phyloP scores from a whole-genome alignment of 805 yeast genomes.

The Saturnispora besseyi region DNA sequence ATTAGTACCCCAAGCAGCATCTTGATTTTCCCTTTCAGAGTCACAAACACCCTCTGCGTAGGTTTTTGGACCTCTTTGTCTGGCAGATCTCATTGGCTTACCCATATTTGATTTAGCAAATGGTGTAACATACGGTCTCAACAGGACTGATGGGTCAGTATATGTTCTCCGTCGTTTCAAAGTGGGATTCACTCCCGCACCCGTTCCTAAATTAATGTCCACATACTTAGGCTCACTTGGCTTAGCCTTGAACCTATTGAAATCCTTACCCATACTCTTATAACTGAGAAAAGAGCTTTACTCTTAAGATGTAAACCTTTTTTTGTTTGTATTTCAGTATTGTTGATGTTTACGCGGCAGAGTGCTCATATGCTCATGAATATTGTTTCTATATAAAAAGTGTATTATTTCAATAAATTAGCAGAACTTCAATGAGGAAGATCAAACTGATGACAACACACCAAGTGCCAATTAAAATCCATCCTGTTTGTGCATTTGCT shows the following conservation, averaged over 20 bases:
- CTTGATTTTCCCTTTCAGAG: conserved; percentile 21
- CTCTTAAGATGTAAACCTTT: neutral
- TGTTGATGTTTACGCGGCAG: neutral
- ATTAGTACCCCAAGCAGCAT: conserved; percentile 8
- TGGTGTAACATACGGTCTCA: conserved; percentile 65
- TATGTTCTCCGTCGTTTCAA: conserved; percentile 47
- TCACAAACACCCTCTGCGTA: conserved; percentile 32
- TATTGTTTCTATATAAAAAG: neutral
- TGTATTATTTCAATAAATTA: conserved; percentile 3
- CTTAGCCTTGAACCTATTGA: conserved; percentile 12
- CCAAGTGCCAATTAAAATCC: conserved; percentile 35
- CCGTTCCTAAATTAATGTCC: conserved; percentile 48
- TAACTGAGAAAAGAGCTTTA: neutral
- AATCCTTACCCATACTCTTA: conserved; percentile 7
- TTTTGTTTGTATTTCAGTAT: neutral
- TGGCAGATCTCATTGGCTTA: conserved; percentile 18
- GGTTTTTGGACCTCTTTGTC: conserved; percentile 30
- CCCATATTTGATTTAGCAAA: conserved; percentile 22
- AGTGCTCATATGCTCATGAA: conserved; percentile 2
- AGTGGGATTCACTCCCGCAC: conserved; percentile 55
- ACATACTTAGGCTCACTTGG: conserved; percentile 14
- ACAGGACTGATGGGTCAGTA: conserved; percentile 43
- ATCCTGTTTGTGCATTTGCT: conserved; percentile 33
- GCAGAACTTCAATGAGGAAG: conserved; percentile 20
- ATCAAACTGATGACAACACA: conserved; percentile 29